Percentiles rank a stretch among this genome's conserved stretches.
phyloP scores from a whole-genome alignment of 2,329 filamentous ascomycete genomes.

The Scytalidium lignicola region DNA sequence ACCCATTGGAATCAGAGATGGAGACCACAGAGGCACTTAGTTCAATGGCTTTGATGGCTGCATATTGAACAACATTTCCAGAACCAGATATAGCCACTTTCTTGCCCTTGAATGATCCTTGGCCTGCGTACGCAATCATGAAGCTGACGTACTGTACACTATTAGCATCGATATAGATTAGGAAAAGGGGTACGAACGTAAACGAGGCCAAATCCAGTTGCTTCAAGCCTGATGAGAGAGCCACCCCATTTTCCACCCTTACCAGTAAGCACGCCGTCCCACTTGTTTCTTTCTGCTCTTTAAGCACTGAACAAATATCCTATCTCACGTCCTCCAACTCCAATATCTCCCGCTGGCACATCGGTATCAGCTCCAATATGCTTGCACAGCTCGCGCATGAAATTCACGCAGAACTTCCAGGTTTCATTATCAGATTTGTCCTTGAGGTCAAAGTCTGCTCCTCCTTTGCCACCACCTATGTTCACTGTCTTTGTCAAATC shows the following conservation, averaged over 20 bases:
- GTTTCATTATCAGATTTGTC: slow-evolving; percentile 97
- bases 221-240: slow-evolving; percentile 89
- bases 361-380: slow-evolving; percentile 97
- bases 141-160: slow-evolving; percentile 84
- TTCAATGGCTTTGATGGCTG: slow-evolving; percentile 92
- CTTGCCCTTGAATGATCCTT: slow-evolving; percentile 84
- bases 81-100: slow-evolving; percentile 93
- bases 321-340: slow-evolving; percentile 86
- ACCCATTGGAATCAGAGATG: slow-evolving; percentile 86
- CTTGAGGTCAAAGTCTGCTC: slow-evolving; percentile 98
- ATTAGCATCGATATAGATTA: too few species aligned
- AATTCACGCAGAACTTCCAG: slow-evolving; percentile 90
- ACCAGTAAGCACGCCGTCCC: slow-evolving; percentile 93
- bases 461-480: slow-evolving; percentile 98
- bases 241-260: slow-evolving; percentile 95
- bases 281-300: slow-evolving; percentile 80
- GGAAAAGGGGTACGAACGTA: too few species aligned
- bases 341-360: slow-evolving; percentile 95
- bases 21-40: slow-evolving; percentile 90
- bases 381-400: slow-evolving; percentile 93
- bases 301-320: slow-evolving; percentile 95
- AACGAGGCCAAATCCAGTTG: slow-evolving; percentile 91
- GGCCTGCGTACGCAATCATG: slow-evolving; percentile 90
- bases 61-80: slow-evolving; percentile 97
- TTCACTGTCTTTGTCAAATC: too few species aligned